Evolutionary conservation across 169 alveolate species (phyloP).

Genomic region (Plasmodium blacklocki): DNA sequence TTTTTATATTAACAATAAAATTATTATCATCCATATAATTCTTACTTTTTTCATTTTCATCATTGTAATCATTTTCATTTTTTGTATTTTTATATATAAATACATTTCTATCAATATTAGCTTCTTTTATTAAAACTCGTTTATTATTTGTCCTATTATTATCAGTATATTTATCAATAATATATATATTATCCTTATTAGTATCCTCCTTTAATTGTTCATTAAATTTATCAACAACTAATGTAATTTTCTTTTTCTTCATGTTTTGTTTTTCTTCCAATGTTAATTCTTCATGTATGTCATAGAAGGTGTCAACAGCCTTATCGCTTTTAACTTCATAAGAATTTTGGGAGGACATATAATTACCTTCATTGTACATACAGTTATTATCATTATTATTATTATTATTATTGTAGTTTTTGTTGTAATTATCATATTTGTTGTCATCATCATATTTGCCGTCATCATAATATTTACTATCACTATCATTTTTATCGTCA

Average conservation of each 20-base stretch:
- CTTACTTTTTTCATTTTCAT: conserved; percentile 16
- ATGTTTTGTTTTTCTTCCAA: neutral
- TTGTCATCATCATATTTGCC: neutral
- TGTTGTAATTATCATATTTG: neutral
- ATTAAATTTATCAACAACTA: conserved; percentile 3
- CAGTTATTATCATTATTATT: neutral
- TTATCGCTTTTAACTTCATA: no score
- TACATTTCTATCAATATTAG: conserved; percentile 29
- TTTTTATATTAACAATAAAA: conserved; percentile 55
- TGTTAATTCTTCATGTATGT: neutral
- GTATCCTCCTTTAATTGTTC: neutral
- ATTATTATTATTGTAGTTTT: neutral
- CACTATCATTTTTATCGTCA: neutral
- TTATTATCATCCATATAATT: conserved; percentile 13
- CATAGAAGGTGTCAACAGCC: no score
- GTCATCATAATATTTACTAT: neutral
- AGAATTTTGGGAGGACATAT: no score
- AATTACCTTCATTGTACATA: neutral
- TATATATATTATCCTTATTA: neutral
- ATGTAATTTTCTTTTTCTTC: conserved; percentile 6
- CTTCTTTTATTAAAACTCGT: conserved; percentile 25
- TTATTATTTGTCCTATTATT: conserved; percentile 15
- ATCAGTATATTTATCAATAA: neutral
- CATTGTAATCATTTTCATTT: conserved; percentile 19
- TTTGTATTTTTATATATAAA: conserved; percentile 60